A percentile compares a stretch with the other conserved stretches of the same genome.
phyloP scores from a whole-genome alignment of 805 yeast species.

The Dipodascus geniculatus region DNA sequence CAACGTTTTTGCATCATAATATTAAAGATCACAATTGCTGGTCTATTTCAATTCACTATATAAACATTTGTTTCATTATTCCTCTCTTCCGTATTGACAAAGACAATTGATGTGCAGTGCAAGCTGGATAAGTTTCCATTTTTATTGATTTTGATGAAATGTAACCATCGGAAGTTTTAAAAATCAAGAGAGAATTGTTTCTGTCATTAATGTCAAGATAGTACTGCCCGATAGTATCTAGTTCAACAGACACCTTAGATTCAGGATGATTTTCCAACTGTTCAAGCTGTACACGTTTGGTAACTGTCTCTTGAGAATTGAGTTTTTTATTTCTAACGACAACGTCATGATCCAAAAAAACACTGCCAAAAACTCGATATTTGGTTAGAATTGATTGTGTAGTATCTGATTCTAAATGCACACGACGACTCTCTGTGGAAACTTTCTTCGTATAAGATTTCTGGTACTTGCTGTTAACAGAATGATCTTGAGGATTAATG shows the following conservation, averaged over 20 bases:
- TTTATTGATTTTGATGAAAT: background rate
- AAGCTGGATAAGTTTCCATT: background rate
- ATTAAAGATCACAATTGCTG: too few species aligned
- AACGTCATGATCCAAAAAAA: background rate
- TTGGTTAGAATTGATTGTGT: background rate
- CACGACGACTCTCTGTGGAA: background rate
- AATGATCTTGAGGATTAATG: background rate
- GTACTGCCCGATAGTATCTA: background rate
- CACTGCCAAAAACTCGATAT: background rate
- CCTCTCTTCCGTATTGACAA: background rate
- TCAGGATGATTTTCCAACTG: background rate
- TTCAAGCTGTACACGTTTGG: background rate
- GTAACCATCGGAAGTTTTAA: background rate
- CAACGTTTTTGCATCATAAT: too few species aligned
- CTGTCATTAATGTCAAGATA: background rate
- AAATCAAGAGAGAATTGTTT: background rate
- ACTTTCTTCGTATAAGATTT: background rate
- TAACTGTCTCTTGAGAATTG: background rate
- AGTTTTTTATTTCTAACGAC: background rate
- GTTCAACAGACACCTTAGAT: background rate
- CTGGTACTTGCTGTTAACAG: background rate
- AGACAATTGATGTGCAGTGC: background rate
- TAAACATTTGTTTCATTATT: background rate
- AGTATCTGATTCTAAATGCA: background rate
- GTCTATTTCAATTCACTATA: too few species aligned